Conservation (phyloP, 1,284 basidiomycete genomes). For the Cryptococcus sp. region DNA sequence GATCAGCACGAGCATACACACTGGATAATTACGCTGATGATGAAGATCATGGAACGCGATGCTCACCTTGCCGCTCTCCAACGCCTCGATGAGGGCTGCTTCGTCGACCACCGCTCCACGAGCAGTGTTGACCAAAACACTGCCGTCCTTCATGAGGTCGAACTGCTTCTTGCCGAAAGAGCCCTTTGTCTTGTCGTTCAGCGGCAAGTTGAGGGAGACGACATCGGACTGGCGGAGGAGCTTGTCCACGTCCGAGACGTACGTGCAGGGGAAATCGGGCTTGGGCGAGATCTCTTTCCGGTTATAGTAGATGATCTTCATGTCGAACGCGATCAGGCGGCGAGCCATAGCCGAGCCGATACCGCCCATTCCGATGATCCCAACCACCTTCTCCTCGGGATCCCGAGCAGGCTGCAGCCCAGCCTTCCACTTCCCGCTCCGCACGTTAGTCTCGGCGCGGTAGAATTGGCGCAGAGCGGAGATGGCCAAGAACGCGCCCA, state of each 20-base stretch:
- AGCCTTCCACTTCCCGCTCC: constrained; percentile 61
- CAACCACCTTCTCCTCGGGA: constrained; percentile 74
- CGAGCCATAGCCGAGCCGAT: constrained; percentile 64
- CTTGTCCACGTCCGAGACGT: constrained; percentile 68
- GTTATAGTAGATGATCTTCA: constrained; percentile 82
- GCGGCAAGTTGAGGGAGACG: constrained; percentile 59
- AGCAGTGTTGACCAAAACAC: constrained; percentile 85
- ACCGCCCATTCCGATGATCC: constrained; percentile 85
- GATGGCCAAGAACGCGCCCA: constrained; percentile 79
- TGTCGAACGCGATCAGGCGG: constrained; percentile 58
- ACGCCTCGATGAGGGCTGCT: constrained; percentile 74
- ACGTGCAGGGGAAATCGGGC: constrained; percentile 71
- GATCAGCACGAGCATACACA: background rate
- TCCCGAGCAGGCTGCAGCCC: constrained; percentile 66
- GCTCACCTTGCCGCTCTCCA: constrained; percentile 67
- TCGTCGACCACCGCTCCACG: constrained; percentile 88
- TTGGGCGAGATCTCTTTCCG: constrained; percentile 61
- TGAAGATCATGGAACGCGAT: background rate
- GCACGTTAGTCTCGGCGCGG: constrained; percentile 68
- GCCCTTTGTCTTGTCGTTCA: constrained; percentile 70
- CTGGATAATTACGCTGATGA: background rate
- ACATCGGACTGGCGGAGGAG: constrained; percentile 77
- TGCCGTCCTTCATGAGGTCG: constrained; percentile 73
- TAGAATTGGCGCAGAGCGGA: constrained; percentile 80
- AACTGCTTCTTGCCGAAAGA: constrained; percentile 79